A percentile compares a stretch with the other conserved stretches of the same genome.
phyloP scores from a whole-genome alignment of 495 filamentous ascomycete genomes.

The Hyaloscypha finlandica region DNA sequence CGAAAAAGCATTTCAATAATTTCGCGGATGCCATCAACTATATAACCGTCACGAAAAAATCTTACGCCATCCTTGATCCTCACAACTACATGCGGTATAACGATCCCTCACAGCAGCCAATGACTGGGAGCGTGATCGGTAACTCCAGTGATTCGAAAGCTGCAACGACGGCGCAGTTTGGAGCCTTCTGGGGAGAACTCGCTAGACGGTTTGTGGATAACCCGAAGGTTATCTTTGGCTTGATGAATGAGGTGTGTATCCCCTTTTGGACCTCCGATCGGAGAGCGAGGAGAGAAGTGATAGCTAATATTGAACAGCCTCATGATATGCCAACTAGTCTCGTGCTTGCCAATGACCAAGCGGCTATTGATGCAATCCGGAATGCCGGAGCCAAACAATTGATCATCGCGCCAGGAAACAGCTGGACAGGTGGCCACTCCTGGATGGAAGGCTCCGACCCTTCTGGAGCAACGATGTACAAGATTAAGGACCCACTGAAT shows the following conservation, averaged over 20 bases:
- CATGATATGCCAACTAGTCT: slow-evolving; percentile 52
- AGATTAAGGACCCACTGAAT: slow-evolving; percentile 47
- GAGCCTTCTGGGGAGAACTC: slow-evolving; percentile 54
- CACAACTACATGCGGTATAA: slow-evolving; percentile 60
- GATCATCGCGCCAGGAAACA: slow-evolving; percentile 51
- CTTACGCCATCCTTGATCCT: slow-evolving; percentile 51
- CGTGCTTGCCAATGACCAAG: slow-evolving; percentile 50
- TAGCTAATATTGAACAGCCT: slow-evolving; percentile 39
- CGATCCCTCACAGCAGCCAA: slow-evolving; percentile 51
- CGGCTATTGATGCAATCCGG: slow-evolving; percentile 50
- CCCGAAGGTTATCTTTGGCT: slow-evolving; percentile 51
- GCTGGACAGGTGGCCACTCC: slow-evolving; percentile 50
- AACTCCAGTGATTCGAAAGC: slow-evolving; percentile 44
- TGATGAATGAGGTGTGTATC: slow-evolving; percentile 38
- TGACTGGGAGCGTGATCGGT: slow-evolving; percentile 51
- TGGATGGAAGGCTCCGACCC: slow-evolving; percentile 45
- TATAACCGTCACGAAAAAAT: slow-evolving; percentile 50
- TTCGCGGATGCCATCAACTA: slow-evolving; percentile 54
- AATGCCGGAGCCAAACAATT: slow-evolving; percentile 38
- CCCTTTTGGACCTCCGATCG: not conserved
- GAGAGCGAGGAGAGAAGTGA: not conserved
- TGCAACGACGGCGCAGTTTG: slow-evolving; percentile 51
- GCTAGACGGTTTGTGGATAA: slow-evolving; percentile 48
- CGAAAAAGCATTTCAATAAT: slow-evolving; percentile 48
- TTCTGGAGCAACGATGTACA: slow-evolving; percentile 43